Conservation (phyloP, 2,329 filamentous ascomycete genomes). For the Xylariales sp. region DNA sequence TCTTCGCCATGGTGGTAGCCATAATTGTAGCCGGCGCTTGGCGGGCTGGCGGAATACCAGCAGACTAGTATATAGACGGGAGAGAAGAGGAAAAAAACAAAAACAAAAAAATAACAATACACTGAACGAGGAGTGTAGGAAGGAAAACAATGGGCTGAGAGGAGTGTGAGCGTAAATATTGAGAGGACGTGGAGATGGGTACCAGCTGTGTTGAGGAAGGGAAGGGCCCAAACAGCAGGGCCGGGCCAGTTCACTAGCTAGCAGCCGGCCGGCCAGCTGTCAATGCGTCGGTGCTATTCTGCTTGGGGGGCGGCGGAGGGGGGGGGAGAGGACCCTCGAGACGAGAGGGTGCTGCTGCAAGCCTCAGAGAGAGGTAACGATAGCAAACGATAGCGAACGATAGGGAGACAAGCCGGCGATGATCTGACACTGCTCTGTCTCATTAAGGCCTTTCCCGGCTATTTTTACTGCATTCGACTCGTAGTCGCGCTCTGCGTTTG, state of each 20-base stretch:
- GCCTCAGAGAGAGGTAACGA: not conserved
- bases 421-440: conserved; percentile 22
- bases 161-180: conserved; percentile 27
- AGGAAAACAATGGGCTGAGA: conserved; percentile 24
- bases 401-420: conserved; percentile 7
- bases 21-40: conserved; percentile 21
- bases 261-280: conserved; percentile 33
- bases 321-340: not conserved
- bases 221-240: conserved; percentile 2
- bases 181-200: conserved; percentile 18
- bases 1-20: conserved; percentile 35
- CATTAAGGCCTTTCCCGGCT: conserved; percentile 20
- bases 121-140: conserved; percentile 15
- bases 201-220: conserved; percentile 4
- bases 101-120: not conserved
- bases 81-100: not conserved
- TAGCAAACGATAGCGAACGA: conserved; percentile 2
- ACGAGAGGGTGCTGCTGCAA: not conserved
- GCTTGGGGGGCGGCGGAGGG: not conserved
- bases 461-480: conserved; percentile 6
- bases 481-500: not conserved
- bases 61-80: conserved; percentile 29
- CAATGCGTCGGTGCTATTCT: conserved; percentile 21
- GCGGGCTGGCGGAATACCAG: conserved; percentile 24
- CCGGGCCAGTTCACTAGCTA: conserved; percentile 21